Evolutionary conservation across 2,329 filamentous ascomycete genomes (phyloP).

Genomic region (Xylariaceae sp.): DNA sequence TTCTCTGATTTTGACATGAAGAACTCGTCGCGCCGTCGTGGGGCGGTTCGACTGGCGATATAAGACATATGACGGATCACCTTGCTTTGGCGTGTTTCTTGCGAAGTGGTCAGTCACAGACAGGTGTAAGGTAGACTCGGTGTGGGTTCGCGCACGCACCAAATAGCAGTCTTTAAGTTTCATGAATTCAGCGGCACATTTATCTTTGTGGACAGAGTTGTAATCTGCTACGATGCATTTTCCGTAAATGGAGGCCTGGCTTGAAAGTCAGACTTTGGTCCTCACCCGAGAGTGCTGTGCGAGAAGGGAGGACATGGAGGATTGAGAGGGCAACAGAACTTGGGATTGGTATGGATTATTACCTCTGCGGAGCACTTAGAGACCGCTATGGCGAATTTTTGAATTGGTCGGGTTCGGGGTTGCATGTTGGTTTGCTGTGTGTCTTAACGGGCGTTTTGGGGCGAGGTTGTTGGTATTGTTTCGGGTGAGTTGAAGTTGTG

Average conservation of each 20-base stretch:
- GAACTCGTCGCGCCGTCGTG: not conserved
- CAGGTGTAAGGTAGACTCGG: not conserved
- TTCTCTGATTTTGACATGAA: constrained; percentile 1
- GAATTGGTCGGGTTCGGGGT: constrained; percentile 45
- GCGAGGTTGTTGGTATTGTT: too few species aligned
- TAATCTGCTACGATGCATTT: constrained; percentile 90
- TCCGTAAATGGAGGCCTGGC: constrained; percentile 79
- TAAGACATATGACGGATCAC: constrained; percentile 22
- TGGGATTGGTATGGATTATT: not conserved
- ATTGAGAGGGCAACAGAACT: constrained; percentile 1
- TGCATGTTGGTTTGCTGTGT: constrained; percentile 4
- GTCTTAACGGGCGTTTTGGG: too few species aligned
- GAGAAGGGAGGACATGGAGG: not conserved
- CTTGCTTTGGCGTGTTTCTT: constrained; percentile 51
- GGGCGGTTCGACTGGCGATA: not conserved
- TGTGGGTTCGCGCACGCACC: constrained; percentile 45
- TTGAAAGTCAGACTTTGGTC: not conserved
- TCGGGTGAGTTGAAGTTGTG: too few species aligned
- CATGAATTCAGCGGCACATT: constrained; percentile 82
- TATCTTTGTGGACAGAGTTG: constrained; percentile 84
- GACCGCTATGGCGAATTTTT: constrained; percentile 51
- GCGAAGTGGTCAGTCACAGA: not conserved
- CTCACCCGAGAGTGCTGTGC: too few species aligned
- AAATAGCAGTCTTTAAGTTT: constrained; percentile 82
- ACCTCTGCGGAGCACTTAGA: constrained; percentile 56